Conservation (phyloP, 768 basidiomycete species). For the Pisolithus sp. region DNA sequence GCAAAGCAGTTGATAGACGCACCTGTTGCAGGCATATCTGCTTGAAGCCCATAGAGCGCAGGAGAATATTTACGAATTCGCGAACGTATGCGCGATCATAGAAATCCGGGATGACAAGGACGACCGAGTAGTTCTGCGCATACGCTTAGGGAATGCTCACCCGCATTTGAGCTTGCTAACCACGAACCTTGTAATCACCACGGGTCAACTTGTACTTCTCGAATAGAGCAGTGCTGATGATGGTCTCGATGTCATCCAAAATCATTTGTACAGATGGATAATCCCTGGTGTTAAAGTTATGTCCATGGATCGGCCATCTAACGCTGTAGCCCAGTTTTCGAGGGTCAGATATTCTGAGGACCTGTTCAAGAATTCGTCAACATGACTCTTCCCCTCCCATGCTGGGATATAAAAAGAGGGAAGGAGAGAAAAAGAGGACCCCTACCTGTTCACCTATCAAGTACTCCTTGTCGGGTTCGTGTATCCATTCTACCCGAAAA, state of each 20-base stretch:
- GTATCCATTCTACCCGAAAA: constrained; percentile 80
- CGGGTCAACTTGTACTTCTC: constrained; percentile 51
- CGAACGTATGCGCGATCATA: constrained; percentile 81
- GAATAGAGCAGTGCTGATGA: constrained; percentile 56
- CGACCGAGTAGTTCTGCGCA: constrained; percentile 72
- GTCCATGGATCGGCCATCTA: constrained; percentile 77
- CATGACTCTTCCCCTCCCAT: not conserved
- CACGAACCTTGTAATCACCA: constrained; percentile 54
- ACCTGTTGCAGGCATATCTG: constrained; percentile 92
- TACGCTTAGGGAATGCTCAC: not conserved
- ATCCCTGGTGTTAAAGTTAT: constrained; percentile 75
- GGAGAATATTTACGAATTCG: constrained; percentile 64
- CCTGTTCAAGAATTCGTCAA: constrained; percentile 36
- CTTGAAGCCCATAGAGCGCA: constrained; percentile 84
- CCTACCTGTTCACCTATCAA: constrained; percentile 68
- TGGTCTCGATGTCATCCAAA: constrained; percentile 70
- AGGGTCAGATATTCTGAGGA: constrained; percentile 65
- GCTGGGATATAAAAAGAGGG: too few relatives aligned
- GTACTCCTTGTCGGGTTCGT: constrained; percentile 37
- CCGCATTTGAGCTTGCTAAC: not conserved
- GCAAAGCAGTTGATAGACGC: not conserved
- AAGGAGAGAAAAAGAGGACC: not conserved
- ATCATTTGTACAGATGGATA: constrained; percentile 66
- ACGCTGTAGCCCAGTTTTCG: constrained; percentile 61
- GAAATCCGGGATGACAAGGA: constrained; percentile 89